Evolutionary conservation across 202 grass and related monocot species (phyloP), one percentile per base, ranked within the genome.

Genomic region (Schoenoplectus tabernaemontani): DNA sequence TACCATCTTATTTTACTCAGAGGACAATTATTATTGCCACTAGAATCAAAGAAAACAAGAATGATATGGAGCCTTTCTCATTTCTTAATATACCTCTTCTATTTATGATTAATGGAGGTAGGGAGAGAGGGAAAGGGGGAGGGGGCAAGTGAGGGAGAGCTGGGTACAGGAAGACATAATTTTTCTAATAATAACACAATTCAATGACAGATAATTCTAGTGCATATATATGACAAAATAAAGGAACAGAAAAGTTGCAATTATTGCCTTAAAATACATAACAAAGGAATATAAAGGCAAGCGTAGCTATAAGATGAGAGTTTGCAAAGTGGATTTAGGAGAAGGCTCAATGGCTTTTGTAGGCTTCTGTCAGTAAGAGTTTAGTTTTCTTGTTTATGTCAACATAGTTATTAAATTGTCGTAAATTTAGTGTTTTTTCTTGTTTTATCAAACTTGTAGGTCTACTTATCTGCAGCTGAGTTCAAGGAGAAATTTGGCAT

Each of bases 401-500:
- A 28, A 28, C 28, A 28, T 28, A 0, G 28, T 28, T 28, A 28
- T 28, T 28, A 28, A 28, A 28, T 28, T 28, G 28, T 28, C 1
- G 28, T 28, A 28, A 28, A 28, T 28, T 28, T 28, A 28, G 28
- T 28, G 28, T 28, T 28, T 28, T 28, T 28, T 28, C 28, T 28
- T 28, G 28, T 28, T 28, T 53, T 82, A 54, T 11, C 68, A 37
- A 75, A 77, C 68, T 59, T 81, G 78, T 81, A 99, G 96, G 57
- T 63, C 7, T 99, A 95, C 82, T 77, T 99, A 73, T 95, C 96
- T n/a, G 65, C 59, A 19, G 70, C 46, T 3, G 96, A 99, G 64
- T 99, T 99, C 54, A 56, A 78, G 7, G 96, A 93, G 71, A 99
- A 96, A 83, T 89, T 99, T 9, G 80, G 83, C 68, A 95, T 96